Evolutionary conservation across 306 rosid species (phyloP), one percentile per base, ranked within the genome.

Genomic region (Fragaria ananassa): DNA sequence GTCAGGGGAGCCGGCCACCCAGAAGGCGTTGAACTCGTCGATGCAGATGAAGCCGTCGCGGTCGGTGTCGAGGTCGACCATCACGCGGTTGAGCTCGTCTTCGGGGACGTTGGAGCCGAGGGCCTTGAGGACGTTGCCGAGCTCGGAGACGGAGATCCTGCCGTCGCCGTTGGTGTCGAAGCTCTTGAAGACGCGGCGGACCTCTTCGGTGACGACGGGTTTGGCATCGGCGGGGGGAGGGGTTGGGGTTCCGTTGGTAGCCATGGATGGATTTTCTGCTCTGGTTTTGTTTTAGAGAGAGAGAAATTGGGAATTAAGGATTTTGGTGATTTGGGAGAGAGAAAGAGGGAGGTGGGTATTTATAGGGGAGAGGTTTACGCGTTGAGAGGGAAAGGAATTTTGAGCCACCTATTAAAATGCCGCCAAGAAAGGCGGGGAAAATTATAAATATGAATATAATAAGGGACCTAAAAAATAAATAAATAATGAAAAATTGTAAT

Each of bases 151-250:
- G 74, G 98, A 96, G 88, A 96, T 96, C 93, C 76, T 84, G 70
- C 97, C 98, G 83, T 96, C 98, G 83, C 93, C 96, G 90, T 96
- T 91, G 51, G 86, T 2, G 68, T 96, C 98, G 86, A 96, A 96
- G 72, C 89, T 91, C 37, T 63, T 65, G 82, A 96, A 96, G 51
- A 96, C 96, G 68, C 78, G 81, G 71, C 58, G 53, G 50, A 92
- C 81, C 70, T 92, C 97, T 0, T 85, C 85, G 81, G 23, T 71
- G 86, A 74, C 78, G 12, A 4, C 15, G 37, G 70, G 83, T 77
- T 54, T 87, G 84, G 78, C 79, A 77, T 56, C 54, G 3, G 82
- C 29, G 10, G 91, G 46, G 39, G 31, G 23, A 13, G 84, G 58
- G 68, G 58, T 12, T 8, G 10, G 74, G 68, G 57, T 12, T 15